A percentile compares a stretch with the other conserved stretches of the same genome.
phyloP scores from a whole-genome alignment of 805 yeast genomes.

The Teunomyces cretensis region DNA sequence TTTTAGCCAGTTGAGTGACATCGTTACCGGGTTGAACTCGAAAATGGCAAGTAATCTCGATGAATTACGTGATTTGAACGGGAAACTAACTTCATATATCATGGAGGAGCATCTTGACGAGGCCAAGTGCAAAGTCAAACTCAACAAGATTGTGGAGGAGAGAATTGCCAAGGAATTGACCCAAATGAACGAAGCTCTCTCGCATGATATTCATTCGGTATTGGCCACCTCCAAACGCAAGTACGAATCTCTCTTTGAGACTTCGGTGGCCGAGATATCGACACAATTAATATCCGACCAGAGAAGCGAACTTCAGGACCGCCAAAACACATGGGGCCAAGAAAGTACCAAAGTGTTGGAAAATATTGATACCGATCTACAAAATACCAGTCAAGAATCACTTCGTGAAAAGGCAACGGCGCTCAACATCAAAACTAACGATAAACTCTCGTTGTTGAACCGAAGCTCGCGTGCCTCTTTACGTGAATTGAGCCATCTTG shows the following conservation, averaged over 20 bases:
- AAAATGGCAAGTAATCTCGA: constrained; percentile 4
- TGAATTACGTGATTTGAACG: constrained; percentile 7
- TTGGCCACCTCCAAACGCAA: constrained; percentile 2
- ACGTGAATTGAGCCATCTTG: background rate
- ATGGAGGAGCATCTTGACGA: constrained; percentile 14
- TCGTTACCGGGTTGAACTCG: constrained; percentile 4
- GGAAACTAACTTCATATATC: constrained; percentile 15
- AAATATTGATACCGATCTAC: background rate
- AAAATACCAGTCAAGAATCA: background rate
- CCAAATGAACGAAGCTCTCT: constrained; percentile 3
- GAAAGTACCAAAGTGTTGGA: constrained; percentile 1
- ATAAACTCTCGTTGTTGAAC: constrained; percentile 6
- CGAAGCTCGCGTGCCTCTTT: constrained; percentile 1
- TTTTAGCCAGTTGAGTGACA: constrained; percentile 3
- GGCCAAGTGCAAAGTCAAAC: background rate
- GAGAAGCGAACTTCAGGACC: constrained; percentile 1
- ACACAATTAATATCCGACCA: constrained; percentile 1
- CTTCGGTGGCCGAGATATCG: constrained; percentile 1
- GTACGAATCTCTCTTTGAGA: constrained; percentile 3
- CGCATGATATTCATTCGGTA: background rate
- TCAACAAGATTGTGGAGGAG: constrained; percentile 2
- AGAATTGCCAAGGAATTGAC: background rate
- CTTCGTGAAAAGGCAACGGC: background rate
- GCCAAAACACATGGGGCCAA: background rate
- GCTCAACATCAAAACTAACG: constrained; percentile 3